Conservation (phyloP, 441 rosid species). For the Gossypium davidsonii region DNA sequence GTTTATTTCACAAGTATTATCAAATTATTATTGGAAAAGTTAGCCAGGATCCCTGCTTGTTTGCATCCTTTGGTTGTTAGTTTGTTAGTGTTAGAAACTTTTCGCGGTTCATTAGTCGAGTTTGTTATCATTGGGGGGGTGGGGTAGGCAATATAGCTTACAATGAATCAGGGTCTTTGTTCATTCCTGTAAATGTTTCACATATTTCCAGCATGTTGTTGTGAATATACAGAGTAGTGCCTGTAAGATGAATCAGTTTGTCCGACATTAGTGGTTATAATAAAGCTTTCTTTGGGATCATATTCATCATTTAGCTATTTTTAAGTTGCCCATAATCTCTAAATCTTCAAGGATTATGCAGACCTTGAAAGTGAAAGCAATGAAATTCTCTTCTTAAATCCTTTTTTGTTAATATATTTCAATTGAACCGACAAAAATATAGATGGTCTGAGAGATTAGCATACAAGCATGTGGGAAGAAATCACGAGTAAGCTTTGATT, state of each 20-base stretch:
- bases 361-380: not conserved
- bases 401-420: not conserved
- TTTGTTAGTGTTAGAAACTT: not conserved
- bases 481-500: not conserved
- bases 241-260: conserved; percentile 27
- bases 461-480: not conserved
- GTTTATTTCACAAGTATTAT: conserved; percentile 10
- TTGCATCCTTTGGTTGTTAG: not conserved
- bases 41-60: not conserved
- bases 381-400: not conserved
- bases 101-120: not conserved
- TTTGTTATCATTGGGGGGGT: too few species aligned
- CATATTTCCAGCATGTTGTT: conserved; percentile 19
- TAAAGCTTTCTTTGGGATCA: conserved; percentile 19
- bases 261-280: conserved; percentile 34
- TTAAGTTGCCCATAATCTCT: not conserved
- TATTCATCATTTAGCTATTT: not conserved
- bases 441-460: too few species aligned
- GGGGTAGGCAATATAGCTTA: not conserved
- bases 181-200: conserved; percentile 27
- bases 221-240: conserved; percentile 23
- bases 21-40: conserved; percentile 9
- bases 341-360: not conserved
- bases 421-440: too few species aligned
- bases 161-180: not conserved